Evolutionary conservation across 2,329 filamentous ascomycete species (phyloP).

Genomic region (Fusarium odoratissimum): DNA sequence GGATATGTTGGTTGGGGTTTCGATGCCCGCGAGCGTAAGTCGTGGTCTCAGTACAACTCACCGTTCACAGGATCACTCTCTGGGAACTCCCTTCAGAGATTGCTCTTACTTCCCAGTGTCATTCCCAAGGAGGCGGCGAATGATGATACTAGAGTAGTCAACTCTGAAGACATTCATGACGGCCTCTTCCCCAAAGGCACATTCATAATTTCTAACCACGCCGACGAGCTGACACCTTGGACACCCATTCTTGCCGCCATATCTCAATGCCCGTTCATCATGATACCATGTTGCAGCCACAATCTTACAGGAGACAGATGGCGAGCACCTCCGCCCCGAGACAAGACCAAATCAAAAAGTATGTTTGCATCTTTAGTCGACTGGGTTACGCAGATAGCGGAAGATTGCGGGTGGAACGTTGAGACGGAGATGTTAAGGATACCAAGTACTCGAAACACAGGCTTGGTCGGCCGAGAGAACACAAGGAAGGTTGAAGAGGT

Average conservation of each 20-base stretch:
- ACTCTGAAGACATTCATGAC: slow-evolving; percentile 54
- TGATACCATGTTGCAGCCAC: slow-evolving; percentile 96
- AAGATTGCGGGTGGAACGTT: slow-evolving; percentile 77
- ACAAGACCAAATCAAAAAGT: slow-evolving; percentile 66
- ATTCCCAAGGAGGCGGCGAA: slow-evolving; percentile 42
- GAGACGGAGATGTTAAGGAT: slow-evolving; percentile 91
- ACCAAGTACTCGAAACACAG: slow-evolving; percentile 89
- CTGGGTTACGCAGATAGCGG: slow-evolving; percentile 78
- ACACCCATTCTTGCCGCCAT: slow-evolving; percentile 87
- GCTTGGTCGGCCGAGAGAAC: slow-evolving; percentile 75
- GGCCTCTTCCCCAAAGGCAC: slow-evolving; percentile 79
- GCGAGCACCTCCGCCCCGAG: slow-evolving; percentile 70
- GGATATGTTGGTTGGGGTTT: slow-evolving; percentile 91
- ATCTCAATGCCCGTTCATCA: slow-evolving; percentile 83
- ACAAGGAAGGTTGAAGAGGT: slow-evolving; percentile 45
- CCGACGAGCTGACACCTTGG: slow-evolving; percentile 96
- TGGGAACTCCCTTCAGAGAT: slow-evolving; percentile 55
- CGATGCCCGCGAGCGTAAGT: slow-evolving; percentile 86
- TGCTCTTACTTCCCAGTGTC: slow-evolving; percentile 62
- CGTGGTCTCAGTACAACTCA: slow-evolving; percentile 78
- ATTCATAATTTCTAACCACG: slow-evolving; percentile 97
- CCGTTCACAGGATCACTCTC: slow-evolving; percentile 43
- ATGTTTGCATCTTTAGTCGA: slow-evolving; percentile 86
- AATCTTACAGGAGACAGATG: slow-evolving; percentile 80
- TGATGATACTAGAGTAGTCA: slow-evolving; percentile 22